Evolutionary conservation across 352 stramenopile species (phyloP), one percentile per base, ranked within the genome.

Genomic region (Globisporangium splendens): DNA sequence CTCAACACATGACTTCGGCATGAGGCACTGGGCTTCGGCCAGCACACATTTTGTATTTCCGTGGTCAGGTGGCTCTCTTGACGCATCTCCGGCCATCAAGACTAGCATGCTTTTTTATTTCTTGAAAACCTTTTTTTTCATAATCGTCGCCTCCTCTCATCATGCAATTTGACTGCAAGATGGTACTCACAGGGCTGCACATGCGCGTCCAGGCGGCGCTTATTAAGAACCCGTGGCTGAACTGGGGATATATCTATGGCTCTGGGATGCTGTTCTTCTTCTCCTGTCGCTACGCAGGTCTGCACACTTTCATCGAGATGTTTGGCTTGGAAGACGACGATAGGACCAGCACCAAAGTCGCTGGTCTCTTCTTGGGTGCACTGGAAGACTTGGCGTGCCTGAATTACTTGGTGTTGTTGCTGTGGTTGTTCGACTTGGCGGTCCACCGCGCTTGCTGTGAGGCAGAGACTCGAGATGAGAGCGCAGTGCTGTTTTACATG

Each of bases 381-480:
- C 55, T 86, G 10, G 67, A 86, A 59, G 75, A 86, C 56, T 56
- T 74, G 4, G 56, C 72, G 3, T 65, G 72, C 4, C 49, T 61
- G 6, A 70, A 66, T 4, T 65, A 70, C 50, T 61, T 84, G 15
- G 61, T 60, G 3, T 28, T 60, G 17, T 15, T 50, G 20, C 54
- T 83, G 14, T 69, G 61, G 46, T 0, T 50, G 3, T 56, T 63
- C 12, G 65, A 68, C 20, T 18, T 10, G 28, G 28, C 28, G 2
- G 28, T 35, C 28, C 28, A 35, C 10, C 8, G 28, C 28, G 28
- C 28, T 35, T 35, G 28, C 28, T 35, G 28, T 10, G 28, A 35
- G 28, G 28, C 28, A 35, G 54, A 6, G 51, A 0, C 24, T 57
- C 63, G 33, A 46, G 31, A 15, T 49, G 57, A 31, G 46, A 21